Evolutionary conservation across 164 flowering plant genomes (phyloP).

Genomic region (Houttuynia cordata): DNA sequence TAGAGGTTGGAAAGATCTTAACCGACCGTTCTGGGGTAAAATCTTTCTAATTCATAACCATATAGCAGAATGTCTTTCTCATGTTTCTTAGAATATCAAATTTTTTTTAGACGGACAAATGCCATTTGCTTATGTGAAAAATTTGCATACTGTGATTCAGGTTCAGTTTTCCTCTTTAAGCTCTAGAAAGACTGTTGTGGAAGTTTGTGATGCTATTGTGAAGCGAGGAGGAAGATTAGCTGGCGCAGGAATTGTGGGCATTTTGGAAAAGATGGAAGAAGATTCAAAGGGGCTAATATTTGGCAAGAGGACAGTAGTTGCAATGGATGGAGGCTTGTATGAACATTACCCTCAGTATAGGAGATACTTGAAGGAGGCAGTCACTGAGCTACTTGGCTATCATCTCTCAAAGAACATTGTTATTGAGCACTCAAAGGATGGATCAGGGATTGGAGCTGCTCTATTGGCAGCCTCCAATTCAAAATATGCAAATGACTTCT

Average conservation of each 20-base stretch:
- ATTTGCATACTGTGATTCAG: conserved; percentile 15
- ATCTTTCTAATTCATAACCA: background rate
- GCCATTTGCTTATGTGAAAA: background rate
- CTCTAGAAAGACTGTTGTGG: conserved; percentile 40
- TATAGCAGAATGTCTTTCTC: background rate
- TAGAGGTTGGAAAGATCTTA: conserved; percentile 42
- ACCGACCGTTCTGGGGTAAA: conserved; percentile 41
- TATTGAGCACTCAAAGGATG: conserved; percentile 77
- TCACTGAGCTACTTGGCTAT: conserved; percentile 54
- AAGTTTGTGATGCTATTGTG: conserved; percentile 63
- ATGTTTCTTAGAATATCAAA: too few relatives aligned
- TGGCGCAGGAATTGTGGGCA: conserved; percentile 93
- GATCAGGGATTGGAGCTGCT: conserved; percentile 93
- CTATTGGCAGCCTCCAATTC: conserved; percentile 82
- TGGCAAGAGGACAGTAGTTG: conserved; percentile 72
- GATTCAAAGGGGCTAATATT: conserved; percentile 46
- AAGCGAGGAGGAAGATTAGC: conserved; percentile 74
- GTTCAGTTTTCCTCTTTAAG: conserved; percentile 24
- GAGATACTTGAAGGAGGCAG: conserved; percentile 52
- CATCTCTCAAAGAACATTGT: conserved; percentile 43
- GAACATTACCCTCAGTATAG: conserved; percentile 71
- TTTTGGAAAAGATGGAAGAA: conserved; percentile 71
- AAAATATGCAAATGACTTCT: conserved; percentile 30
- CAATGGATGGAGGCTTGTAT: conserved; percentile 85
- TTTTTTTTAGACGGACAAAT: background rate